Percentiles rank a stretch among this genome's conserved stretches.
Conservation (phyloP, 2,329 filamentous ascomycete genomes). For the Coleophoma cylindrospora region DNA sequence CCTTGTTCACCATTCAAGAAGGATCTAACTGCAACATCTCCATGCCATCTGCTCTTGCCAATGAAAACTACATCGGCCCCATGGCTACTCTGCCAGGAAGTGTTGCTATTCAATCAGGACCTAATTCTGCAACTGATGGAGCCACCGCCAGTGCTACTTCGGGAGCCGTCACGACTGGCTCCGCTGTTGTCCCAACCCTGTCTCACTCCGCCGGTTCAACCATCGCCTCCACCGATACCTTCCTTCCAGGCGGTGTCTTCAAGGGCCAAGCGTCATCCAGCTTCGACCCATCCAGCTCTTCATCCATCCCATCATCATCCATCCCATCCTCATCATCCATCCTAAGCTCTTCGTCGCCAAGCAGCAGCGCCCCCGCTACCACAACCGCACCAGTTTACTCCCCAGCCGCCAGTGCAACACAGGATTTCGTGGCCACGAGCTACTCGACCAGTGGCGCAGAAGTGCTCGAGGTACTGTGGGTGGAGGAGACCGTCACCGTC, state of each 20-base stretch:
- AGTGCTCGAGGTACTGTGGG: constrained; percentile 53
- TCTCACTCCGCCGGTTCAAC: constrained; percentile 20
- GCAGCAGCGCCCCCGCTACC: neutral
- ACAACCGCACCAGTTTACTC: neutral
- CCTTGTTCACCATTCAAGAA: constrained; percentile 65
- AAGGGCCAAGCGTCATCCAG: constrained; percentile 2
- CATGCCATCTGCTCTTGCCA: constrained; percentile 45
- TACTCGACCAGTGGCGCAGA: constrained; percentile 44
- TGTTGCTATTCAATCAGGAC: constrained; percentile 40
- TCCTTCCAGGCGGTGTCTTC: constrained; percentile 27
- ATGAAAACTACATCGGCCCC: constrained; percentile 56
- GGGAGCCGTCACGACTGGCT: neutral
- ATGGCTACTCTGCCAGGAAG: constrained; percentile 60
- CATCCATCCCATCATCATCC: neutral
- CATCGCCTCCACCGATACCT: constrained; percentile 12
- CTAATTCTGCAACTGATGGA: constrained; percentile 29
- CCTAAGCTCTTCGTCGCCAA: neutral
- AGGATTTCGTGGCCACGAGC: constrained; percentile 41
- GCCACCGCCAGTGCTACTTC: constrained; percentile 13
- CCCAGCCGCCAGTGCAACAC: constrained; percentile 5
- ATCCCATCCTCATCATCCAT: neutral
- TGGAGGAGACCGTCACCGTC: constrained; percentile 49
- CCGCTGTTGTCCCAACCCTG: constrained; percentile 19
- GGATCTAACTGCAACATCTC: constrained; percentile 61
- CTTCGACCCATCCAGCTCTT: neutral